Base-by-base conservation (phyloP, 306 rosid genomes). In the Prosopis cineraria region DNA sequence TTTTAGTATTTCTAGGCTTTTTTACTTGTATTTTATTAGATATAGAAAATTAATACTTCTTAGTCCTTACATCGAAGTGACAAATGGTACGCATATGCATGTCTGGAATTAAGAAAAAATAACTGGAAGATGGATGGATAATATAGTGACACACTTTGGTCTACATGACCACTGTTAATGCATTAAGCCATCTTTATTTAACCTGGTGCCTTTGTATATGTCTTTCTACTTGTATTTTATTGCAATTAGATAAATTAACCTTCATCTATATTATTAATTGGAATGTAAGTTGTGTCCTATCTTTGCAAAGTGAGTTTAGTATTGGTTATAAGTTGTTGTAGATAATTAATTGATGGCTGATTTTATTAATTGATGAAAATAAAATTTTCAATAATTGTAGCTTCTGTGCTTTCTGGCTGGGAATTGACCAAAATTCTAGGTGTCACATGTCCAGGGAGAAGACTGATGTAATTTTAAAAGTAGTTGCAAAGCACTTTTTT, bases 401-500 rank as follows among this genome's bases (percentile, higher is more conserved):
- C 74, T 93, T 93, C 79, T 81, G 91, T 84, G 82, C 94, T 39
- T 96, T 96, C 90, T 96, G 99, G 99, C 83, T 86, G 81, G 96
- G 87, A 67, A 90, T 96, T 80, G 99, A 96, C 85, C 99, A 91
- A 85, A 90, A 84, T 82, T 82, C 97, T 69, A 91, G 89, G 82
- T 87, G 93, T 29, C 88, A 85, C 34, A 93, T 93, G 99, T 93
- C 98, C 55, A 86, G 96, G 84, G 99, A 93, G 86, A 96, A 89
- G 86, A 90, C 91, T 13, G 91, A 91, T 83, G 78, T 86, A 70
- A 93, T 96, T 81, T 84, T 96, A 77, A 96, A 96, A 91, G 88
- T 96, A 36, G 97, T 93, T 41, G 98, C 93, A 67, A 96, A 96
- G 78, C 92, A 91, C 75, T 96, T 96, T 82, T 96, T 96, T 73